These are phyloP conservation scores for Protomyces gravidus DNA, from an alignment of 1,139 yeast genomes.

Conservation along the genomic window DNA sequence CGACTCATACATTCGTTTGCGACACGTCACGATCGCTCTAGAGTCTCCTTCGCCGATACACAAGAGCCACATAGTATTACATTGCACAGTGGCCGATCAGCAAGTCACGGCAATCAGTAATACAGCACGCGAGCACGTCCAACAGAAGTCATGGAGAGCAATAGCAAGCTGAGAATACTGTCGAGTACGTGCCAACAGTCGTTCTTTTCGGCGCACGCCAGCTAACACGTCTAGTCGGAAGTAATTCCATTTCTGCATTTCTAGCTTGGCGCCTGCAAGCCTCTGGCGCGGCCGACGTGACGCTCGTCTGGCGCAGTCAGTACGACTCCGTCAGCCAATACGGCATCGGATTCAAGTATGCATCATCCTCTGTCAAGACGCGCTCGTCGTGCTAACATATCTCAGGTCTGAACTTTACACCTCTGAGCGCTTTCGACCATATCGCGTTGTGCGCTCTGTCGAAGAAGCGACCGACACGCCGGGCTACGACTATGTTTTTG, in stretches of 20 bases:
- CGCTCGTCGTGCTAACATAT: background rate
- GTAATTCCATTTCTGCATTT: slow-evolving; percentile 36
- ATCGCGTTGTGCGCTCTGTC: slow-evolving; percentile 39
- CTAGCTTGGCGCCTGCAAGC: slow-evolving; percentile 35
- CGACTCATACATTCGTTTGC: too few species aligned
- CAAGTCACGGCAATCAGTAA: too few species aligned
- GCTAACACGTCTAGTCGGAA: slow-evolving; percentile 32
- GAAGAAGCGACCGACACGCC: slow-evolving; percentile 40
- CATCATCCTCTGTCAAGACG: background rate
- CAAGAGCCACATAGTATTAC: too few species aligned
- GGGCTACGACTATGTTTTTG: slow-evolving; percentile 61
- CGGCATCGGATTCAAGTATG: slow-evolving; percentile 33
- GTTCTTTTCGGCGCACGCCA: background rate
- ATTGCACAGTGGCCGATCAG: too few species aligned
- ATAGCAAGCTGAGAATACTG: slow-evolving; percentile 25
- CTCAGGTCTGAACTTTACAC: slow-evolving; percentile 33
- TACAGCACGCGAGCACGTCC: too few species aligned
- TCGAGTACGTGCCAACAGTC: slow-evolving; percentile 26
- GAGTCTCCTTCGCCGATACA: too few species aligned
- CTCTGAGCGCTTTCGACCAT: slow-evolving; percentile 33
- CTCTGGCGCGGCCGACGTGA: slow-evolving; percentile 34
- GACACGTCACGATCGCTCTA: too few species aligned
- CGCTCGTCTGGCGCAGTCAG: slow-evolving; percentile 35
- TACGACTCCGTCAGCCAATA: slow-evolving; percentile 34
- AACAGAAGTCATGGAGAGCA: slow-evolving; percentile 7